Evolutionary conservation across 1,284 basidiomycete genomes (phyloP).

Genomic region (Coniferiporia weirii): DNA sequence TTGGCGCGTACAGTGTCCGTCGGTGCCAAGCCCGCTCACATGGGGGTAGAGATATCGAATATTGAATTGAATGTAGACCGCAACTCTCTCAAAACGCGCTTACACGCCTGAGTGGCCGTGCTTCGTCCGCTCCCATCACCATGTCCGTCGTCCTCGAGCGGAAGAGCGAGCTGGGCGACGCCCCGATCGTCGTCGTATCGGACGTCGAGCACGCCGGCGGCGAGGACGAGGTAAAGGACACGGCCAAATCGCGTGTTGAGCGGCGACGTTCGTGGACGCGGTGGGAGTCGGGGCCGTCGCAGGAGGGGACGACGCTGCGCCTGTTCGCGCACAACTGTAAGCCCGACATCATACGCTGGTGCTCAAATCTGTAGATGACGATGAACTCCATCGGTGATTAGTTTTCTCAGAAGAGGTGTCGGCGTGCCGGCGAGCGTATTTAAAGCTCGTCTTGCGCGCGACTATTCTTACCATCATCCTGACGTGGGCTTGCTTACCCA

Average conservation of each 20-base stretch:
- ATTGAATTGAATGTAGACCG: too few relatives aligned
- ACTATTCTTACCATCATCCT: constrained; percentile 11
- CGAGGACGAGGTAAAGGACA: background rate
- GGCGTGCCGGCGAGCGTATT: constrained; percentile 7
- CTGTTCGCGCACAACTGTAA: background rate
- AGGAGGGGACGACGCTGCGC: background rate
- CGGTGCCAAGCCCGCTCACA: too few relatives aligned
- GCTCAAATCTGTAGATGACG: background rate
- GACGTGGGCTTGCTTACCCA: constrained; percentile 13
- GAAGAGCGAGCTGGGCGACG: background rate
- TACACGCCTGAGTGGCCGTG: background rate
- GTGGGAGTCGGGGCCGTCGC: background rate
- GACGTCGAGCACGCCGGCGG: background rate
- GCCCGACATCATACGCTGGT: background rate
- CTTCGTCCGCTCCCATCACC: constrained; percentile 8
- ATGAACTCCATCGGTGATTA: background rate
- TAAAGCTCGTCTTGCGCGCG: constrained; percentile 12
- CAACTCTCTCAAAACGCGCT: background rate
- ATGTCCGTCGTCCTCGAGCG: constrained; percentile 7
- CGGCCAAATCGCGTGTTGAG: background rate
- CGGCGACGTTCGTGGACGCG: background rate
- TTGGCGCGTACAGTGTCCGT: too few relatives aligned
- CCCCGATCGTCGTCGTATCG: background rate
- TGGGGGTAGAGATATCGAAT: too few relatives aligned
- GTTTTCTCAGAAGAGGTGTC: constrained; percentile 15